Conservation (phyloP, 2,329 filamentous ascomycete species). For the Fusarium tupiense region DNA sequence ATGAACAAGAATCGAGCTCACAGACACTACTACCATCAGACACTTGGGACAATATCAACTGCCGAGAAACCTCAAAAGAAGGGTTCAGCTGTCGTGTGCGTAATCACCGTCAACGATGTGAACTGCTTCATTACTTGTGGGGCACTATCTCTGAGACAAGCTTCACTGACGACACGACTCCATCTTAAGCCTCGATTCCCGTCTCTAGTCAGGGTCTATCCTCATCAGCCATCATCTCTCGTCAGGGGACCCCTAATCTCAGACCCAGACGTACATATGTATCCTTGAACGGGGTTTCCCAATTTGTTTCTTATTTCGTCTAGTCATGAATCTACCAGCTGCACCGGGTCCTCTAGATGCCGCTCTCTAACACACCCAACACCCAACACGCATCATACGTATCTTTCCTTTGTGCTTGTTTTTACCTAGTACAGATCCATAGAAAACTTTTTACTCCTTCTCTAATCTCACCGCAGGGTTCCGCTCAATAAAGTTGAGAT, state of each 20-base stretch:
- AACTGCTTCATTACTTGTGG: slow-evolving; percentile 21
- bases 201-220: slow-evolving; percentile 32
- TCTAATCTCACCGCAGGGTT: slow-evolving; percentile 92
- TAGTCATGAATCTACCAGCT: slow-evolving; percentile 33
- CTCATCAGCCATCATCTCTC: slow-evolving; percentile 23
- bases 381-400: slow-evolving; percentile 4
- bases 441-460: slow-evolving; percentile 68
- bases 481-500: slow-evolving; percentile 89
- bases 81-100: slow-evolving; percentile 24
- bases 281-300: slow-evolving; percentile 13
- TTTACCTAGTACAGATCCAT: neutral
- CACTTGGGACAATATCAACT: neutral
- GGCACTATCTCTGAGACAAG: slow-evolving; percentile 17
- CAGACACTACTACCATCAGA: neutral
- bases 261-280: neutral
- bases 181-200: slow-evolving; percentile 29
- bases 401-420: slow-evolving; percentile 4
- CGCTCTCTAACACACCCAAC: slow-evolving; percentile 2
- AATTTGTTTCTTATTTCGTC: slow-evolving; percentile 33
- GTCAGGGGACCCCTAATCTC: neutral
- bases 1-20: neutral
- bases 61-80: slow-evolving; percentile 10
- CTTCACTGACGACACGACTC: slow-evolving; percentile 34
- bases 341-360: slow-evolving; percentile 25
- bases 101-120: slow-evolving; percentile 23